Evolutionary conservation across 2,329 filamentous ascomycete genomes (phyloP).

Genomic region (Colletotrichum costaricense): DNA sequence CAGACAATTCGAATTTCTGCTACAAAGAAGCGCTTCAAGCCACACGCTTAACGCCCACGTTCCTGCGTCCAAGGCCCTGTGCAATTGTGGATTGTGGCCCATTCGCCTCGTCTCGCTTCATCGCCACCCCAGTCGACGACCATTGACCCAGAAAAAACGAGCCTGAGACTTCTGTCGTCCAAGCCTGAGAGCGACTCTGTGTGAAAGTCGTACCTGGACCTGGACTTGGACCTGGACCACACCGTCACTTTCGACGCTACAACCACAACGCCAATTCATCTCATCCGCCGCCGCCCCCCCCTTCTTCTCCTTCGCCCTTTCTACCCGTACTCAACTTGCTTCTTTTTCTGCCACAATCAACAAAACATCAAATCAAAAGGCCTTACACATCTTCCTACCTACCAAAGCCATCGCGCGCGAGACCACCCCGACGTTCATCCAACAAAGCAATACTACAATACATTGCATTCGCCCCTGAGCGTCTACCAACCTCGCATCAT

Average conservation of each 20-base stretch:
- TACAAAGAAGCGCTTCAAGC: conserved; percentile 36
- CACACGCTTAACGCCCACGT: conserved; percentile 12
- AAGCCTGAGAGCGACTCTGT: not conserved
- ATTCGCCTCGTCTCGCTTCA: conserved; percentile 26
- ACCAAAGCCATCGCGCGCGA: conserved; percentile 9
- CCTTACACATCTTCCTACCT: conserved; percentile 5
- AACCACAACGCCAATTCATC: conserved; percentile 20
- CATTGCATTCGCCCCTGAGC: conserved; percentile 1
- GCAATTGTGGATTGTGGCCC: conserved; percentile 13
- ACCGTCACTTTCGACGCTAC: conserved; percentile 17
- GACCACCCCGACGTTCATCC: not conserved
- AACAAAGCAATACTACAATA: not conserved
- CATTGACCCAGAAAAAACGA: conserved; percentile 8
- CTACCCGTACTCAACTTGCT: conserved; percentile 34
- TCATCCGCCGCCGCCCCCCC: conserved; percentile 4
- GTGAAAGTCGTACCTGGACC: not conserved
- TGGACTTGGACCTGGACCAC: not conserved
- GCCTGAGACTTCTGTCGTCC: conserved; percentile 26
- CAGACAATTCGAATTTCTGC: conserved; percentile 31
- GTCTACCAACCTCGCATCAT: conserved; percentile 5
- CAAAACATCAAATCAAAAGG: not conserved
- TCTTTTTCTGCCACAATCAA: conserved; percentile 14
- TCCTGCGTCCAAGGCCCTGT: not conserved
- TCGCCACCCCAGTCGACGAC: conserved; percentile 3
- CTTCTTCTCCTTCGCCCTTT: conserved; percentile 24